A percentile compares a stretch with the other conserved stretches of the same genome.
These are phyloP conservation scores for Clavispora asparagi DNA, from an alignment of 805 yeast genomes.

Conservation along the genomic window DNA sequence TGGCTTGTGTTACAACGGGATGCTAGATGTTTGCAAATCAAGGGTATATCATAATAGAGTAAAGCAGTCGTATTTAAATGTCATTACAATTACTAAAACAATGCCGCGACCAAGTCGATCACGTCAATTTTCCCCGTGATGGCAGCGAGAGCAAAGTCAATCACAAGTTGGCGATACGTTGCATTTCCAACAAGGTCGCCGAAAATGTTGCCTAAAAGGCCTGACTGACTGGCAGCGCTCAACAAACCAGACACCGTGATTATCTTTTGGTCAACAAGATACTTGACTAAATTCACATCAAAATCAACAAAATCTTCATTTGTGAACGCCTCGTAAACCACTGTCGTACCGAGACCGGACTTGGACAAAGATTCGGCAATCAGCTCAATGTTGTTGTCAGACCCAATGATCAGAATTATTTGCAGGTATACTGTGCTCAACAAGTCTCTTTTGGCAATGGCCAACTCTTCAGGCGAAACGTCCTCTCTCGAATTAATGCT, in stretches of 20 bases:
- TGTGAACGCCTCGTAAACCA: conserved; percentile 12
- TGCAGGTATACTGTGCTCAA: conserved; percentile 6
- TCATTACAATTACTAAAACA: conserved; percentile 1
- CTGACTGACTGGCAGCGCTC: conserved; percentile 10
- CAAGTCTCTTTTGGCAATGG: conserved; percentile 8
- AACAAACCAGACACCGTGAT: conserved; percentile 8
- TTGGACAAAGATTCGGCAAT: conserved; percentile 17
- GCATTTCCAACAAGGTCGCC: conserved; percentile 9
- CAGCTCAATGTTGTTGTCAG: conserved; percentile 14
- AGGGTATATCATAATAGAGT: too few species aligned
- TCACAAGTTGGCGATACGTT: conserved; percentile 8
- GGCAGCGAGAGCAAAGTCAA: conserved; percentile 9
- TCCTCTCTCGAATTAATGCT: neutral
- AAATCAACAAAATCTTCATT: conserved; percentile 15
- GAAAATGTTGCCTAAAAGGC: conserved; percentile 8
- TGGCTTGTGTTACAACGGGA: neutral
- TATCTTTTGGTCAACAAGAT: conserved; percentile 10
- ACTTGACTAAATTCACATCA: conserved; percentile 13
- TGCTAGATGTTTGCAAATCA: too few species aligned
- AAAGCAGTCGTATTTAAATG: too few species aligned
- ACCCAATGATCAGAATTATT: conserved; percentile 15
- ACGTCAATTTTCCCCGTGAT: conserved; percentile 9
- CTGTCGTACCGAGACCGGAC: conserved; percentile 19
- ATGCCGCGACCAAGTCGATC: conserved; percentile 6
- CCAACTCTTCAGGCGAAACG: neutral